Evolutionary conservation across 495 filamentous ascomycete genomes (phyloP), one percentile per base, ranked within the genome.

Genomic region (Hypoxylon fuscum): DNA sequence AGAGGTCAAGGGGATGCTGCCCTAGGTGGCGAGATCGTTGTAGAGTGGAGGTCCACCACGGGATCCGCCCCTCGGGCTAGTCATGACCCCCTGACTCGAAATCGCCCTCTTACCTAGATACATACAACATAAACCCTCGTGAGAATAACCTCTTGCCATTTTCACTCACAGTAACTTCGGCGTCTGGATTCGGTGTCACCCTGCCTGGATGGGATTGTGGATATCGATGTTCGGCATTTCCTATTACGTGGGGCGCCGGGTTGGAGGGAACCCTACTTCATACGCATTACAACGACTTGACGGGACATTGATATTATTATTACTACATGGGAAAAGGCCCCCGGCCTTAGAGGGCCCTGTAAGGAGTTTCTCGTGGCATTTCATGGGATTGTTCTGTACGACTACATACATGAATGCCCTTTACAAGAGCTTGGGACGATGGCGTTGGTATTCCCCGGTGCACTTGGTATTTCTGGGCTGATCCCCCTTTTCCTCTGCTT

Each of bases 1-100:
- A 67, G 83, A 85, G 72, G 78, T 81, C 58, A 81, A 83, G 70
- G 73, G 76, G 48, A 83, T 85, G 73, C 69, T 85, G 15, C 83
- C 83, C n/a, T n/a, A n/a, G n/a, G 14, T 78, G 78, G 76, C 75
- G 21, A 27, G 25, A 63, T 14, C 21, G 8, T 22, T 21, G 12
- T 32, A n/a, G n/a, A n/a, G 17, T 32, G 40, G 25, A 25, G 14
- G 34, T 21, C 41, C 41, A 4, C 22, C 6, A 27, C 29, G 18
- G 27, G 43, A 31, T 20, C 17, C 29, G 32, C 15, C 45, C 46
- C 41, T 21, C 18, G 31, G 22, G 15, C 15, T 42, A 7, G 32
- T 31, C 18, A 9, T 41, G 35, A n/a, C 41, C 17, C 31, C 40
- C 23, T 27, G 15, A 27, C 45, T 27, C 25, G 20, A 29, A 25